Conservation (phyloP, 2,329 filamentous ascomycete species). For the Camillea tinctor region DNA sequence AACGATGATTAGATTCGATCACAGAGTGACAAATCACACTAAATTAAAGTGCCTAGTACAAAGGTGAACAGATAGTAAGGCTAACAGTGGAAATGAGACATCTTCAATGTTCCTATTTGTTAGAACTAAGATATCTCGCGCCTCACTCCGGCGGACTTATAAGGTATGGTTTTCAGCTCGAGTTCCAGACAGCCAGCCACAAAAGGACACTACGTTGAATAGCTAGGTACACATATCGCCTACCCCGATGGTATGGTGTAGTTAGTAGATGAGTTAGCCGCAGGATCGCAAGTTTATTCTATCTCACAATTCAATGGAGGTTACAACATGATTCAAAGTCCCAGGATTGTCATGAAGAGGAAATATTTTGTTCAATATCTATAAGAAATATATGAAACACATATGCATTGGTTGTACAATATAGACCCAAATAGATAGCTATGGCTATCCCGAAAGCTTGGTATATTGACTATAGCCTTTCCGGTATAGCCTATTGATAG, state of each 20-base stretch:
- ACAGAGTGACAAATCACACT: neutral
- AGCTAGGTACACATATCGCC: neutral
- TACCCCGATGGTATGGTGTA: neutral
- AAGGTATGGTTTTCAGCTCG: neutral
- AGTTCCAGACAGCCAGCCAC: neutral
- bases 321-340: no score
- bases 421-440: no score
- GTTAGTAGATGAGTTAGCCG: neutral
- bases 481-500: no score
- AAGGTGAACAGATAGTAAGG: neutral
- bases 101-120: neutral
- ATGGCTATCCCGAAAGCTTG: no score
- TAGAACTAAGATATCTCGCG: neutral
- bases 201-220: neutral
- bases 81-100: neutral
- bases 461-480: no score
- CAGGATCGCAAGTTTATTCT: no score
- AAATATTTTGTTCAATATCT: no score
- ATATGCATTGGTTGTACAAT: no score
- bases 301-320: no score
- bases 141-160: neutral
- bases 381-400: no score
- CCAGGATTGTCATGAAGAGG: no score
- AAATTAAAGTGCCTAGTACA: neutral
- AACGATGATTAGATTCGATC: neutral